These are phyloP conservation scores for Blepharisma undulans DNA, from an alignment of 169 alveolate species.

Conservation along the genomic window DNA sequence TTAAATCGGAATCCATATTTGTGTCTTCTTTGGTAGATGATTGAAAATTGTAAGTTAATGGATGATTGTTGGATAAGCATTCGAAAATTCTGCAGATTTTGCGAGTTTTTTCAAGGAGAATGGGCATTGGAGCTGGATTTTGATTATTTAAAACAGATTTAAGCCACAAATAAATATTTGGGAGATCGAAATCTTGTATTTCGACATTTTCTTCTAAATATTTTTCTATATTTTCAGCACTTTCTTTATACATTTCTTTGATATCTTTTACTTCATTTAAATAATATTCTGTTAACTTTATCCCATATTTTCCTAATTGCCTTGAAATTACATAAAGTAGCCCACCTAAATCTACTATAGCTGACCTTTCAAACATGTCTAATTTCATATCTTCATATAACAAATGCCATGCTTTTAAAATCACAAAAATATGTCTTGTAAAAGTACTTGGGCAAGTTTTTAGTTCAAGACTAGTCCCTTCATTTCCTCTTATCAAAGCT, in stretches of 20 bases:
- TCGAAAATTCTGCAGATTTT: conserved; percentile 28
- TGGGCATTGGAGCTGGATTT: neutral
- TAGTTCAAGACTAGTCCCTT: neutral
- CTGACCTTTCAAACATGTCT: neutral
- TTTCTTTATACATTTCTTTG: neutral
- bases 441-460: neutral
- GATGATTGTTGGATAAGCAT: neutral
- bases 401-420: conserved; percentile 9
- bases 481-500: neutral
- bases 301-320: neutral
- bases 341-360: neutral
- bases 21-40: neutral
- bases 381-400: conserved; percentile 24
- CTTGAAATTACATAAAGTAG: neutral
- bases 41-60: neutral
- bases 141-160: neutral
- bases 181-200: neutral
- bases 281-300: neutral
- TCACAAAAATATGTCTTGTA: neutral
- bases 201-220: neutral
- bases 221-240: neutral
- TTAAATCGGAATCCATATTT: neutral
- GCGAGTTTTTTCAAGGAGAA: conserved; percentile 15
- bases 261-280: neutral
- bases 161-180: conserved; percentile 17